Evolutionary conservation across 1,284 basidiomycete genomes (phyloP).

Genomic region (Leccinum ponderosum): DNA sequence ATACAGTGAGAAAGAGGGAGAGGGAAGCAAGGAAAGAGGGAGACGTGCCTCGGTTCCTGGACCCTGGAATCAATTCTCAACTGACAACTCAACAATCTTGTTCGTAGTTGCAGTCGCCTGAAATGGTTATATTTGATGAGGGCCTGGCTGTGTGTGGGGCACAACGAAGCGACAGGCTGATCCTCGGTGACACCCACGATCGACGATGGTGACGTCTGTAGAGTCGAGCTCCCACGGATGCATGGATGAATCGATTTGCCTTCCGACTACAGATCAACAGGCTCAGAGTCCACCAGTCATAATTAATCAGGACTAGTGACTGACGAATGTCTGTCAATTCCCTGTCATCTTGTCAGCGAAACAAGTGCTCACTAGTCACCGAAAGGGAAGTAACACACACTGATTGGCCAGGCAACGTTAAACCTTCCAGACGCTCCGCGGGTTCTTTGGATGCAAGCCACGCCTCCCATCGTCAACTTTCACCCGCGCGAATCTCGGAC

Average conservation of each 20-base stretch:
- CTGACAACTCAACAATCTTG: not conserved
- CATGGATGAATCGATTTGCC: not conserved
- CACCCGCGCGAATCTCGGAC: not conserved
- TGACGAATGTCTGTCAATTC: not conserved
- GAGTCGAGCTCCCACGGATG: not conserved
- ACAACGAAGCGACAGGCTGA: not conserved
- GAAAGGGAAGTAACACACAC: not conserved
- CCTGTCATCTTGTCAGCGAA: not conserved
- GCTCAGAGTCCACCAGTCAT: not conserved
- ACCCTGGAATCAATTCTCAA: not conserved
- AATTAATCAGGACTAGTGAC: not conserved
- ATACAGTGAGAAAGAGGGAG: not conserved
- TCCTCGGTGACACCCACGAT: not conserved
- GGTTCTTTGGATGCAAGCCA: not conserved
- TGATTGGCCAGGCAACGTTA: not conserved
- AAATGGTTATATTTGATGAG: not conserved
- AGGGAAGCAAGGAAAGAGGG: not conserved
- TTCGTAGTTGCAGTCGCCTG: not conserved
- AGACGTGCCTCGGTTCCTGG: not conserved
- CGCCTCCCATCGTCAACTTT: not conserved
- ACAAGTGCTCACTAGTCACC: not conserved
- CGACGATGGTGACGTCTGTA: not conserved
- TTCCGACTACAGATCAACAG: not conserved
- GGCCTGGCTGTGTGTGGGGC: conserved; percentile 4
- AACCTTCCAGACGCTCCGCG: not conserved